A percentile compares a stretch with the other conserved stretches of the same genome.
These are phyloP conservation scores for Colletotrichum gloeosporioides DNA, from an alignment of 2,329 filamentous ascomycete genomes.

Conservation along the genomic window DNA sequence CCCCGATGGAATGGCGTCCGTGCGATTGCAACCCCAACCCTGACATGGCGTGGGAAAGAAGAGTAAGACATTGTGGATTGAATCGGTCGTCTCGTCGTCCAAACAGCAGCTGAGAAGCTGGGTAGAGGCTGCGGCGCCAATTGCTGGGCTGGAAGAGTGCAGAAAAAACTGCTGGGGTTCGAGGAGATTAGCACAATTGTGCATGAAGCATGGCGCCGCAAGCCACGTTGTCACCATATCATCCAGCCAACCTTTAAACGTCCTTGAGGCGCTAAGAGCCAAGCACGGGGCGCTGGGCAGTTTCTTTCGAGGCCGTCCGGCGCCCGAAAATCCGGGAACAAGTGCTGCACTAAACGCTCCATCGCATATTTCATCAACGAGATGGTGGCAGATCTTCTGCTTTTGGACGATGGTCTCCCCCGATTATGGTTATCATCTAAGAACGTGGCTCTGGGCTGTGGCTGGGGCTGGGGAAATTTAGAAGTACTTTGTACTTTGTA, in stretches of 20 bases:
- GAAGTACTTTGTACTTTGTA: not conserved
- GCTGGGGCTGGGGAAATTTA: not conserved
- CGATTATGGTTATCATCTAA: not conserved
- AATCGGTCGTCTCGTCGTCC: not conserved
- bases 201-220: not conserved
- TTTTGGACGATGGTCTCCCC: not conserved
- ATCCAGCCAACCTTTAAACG: not conserved
- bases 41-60: not conserved
- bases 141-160: not conserved
- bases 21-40: slow-evolving; percentile 13
- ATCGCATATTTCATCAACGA: not conserved
- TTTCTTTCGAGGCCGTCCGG: not conserved
- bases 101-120: not conserved
- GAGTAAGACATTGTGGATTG: not conserved
- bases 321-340: not conserved
- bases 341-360: not conserved
- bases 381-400: not conserved
- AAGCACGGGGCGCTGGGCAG: not conserved
- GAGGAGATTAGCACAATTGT: not conserved
- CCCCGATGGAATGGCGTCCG: not conserved
- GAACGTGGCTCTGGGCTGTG: not conserved
- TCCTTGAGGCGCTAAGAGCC: not conserved
- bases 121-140: not conserved
- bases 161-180: not conserved
- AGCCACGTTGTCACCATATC: not conserved